Conservation (phyloP, 306 rosid genomes). For the Sechiopsis laciniata region DNA sequence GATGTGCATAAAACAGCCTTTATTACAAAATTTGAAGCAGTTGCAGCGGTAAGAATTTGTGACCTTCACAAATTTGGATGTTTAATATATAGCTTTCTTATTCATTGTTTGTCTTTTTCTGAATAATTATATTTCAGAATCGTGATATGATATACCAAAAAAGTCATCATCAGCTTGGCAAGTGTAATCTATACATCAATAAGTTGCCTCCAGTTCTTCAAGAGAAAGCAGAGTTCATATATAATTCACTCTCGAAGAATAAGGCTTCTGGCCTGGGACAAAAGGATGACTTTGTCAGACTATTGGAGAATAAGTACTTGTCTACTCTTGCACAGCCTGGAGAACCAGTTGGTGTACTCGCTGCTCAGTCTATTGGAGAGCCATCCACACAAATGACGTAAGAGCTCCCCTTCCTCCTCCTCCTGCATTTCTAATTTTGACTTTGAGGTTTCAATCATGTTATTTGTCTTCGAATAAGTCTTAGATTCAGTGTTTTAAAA, state of each 20-base stretch:
- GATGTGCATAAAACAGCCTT: constrained; percentile 91
- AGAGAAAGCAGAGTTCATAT: constrained; percentile 45
- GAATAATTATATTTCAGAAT: constrained; percentile 51
- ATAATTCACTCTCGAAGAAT: constrained; percentile 30
- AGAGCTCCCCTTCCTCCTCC: constrained; percentile 23
- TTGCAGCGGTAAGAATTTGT: constrained; percentile 47
- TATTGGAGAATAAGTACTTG: constrained; percentile 84
- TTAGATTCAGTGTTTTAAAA: too few species aligned
- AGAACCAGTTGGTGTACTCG: constrained; percentile 94
- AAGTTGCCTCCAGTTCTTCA: constrained; percentile 62
- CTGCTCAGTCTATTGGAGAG: constrained; percentile 92
- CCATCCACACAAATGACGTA: constrained; percentile 98
- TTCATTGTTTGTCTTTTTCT: constrained; percentile 21
- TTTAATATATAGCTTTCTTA: constrained; percentile 17
- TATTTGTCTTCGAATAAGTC: background rate
- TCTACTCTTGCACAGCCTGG: constrained; percentile 91
- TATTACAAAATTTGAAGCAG: constrained; percentile 65
- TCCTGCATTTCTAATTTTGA: background rate
- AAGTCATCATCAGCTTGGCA: constrained; percentile 46
- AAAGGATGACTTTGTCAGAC: constrained; percentile 48
- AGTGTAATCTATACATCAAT: constrained; percentile 51
- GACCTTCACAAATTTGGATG: constrained; percentile 24
- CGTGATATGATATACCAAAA: constrained; percentile 54
- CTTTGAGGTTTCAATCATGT: background rate
- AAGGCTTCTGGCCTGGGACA: constrained; percentile 30